Evolutionary conservation across 106 monocot genomes (phyloP), one percentile per base, ranked within the genome.

Genomic region (Amphibolis antarctica): DNA sequence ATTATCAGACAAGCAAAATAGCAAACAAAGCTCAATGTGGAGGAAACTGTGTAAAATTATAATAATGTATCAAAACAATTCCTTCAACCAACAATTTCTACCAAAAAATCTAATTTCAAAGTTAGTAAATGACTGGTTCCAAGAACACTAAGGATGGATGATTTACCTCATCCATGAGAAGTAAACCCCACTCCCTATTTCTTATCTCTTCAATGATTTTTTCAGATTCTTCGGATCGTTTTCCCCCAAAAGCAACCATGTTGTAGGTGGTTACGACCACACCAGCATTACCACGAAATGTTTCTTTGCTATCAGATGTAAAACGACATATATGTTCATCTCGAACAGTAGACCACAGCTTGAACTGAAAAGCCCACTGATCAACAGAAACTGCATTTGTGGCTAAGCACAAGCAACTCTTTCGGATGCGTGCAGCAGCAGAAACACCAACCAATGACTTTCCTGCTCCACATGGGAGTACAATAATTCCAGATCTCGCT

Each of bases 321-420:
- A 98, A 98, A 22, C 98, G 81, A 25, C 91, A 91, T 28, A 98
- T 98, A 29, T 98, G 90, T 17, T 98, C 91, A 69, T 98, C 98
- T 74, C 80, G 71, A 70, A 98, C 88, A 1, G 87, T 98, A 21
- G 91, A 91, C 98, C 98, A 98, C 26, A 98, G 98, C 63, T 98
- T 86, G 67, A 98, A 98, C 75, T 98, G 98, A 49, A 98, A 98
- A 53, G 98, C 98, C 98, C 98, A 98, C 51, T 98, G 98, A 81
- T 98, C 98, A 19, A 98, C 98, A 63, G 98, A 98, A 63, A 98
- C 98, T 28, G 98, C 98, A 81, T 98, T 98, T 64, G 98, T 98
- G 17, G 98, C 98, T 42, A 98, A 81, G 52, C 98, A 98, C 23
- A 98, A 85, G 26, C 82, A 85, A 62, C 90, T 91, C 58, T 98